Percentiles rank a stretch among this genome's conserved stretches.
Conservation (phyloP, 331 rosid species). For the Saraca asoca region DNA sequence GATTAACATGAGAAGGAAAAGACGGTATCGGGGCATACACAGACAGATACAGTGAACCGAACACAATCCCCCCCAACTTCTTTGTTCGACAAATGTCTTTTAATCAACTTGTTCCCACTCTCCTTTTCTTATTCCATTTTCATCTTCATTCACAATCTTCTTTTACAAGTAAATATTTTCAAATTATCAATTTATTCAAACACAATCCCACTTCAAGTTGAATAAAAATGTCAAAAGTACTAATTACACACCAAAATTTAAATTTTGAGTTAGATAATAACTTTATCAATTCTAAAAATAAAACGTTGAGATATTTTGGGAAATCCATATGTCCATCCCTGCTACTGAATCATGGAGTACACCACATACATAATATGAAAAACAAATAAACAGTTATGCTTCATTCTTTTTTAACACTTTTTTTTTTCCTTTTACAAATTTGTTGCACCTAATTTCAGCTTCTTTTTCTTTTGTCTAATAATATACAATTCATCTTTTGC, state of each 20-base stretch:
- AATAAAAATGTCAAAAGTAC: neutral
- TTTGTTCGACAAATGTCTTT: slow-evolving; percentile 46
- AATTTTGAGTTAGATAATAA: too few relatives aligned
- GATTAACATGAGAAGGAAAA: neutral
- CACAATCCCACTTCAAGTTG: too few relatives aligned
- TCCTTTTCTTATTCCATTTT: neutral
- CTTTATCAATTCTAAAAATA: neutral
- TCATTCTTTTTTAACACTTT: neutral
- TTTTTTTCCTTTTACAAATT: slow-evolving; percentile 21
- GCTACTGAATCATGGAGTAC: slow-evolving; percentile 29
- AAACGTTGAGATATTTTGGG: slow-evolving; percentile 32
- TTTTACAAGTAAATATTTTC: too few relatives aligned
- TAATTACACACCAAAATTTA: too few relatives aligned
- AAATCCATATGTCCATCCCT: slow-evolving; percentile 25
- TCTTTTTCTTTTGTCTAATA: slow-evolving; percentile 43
- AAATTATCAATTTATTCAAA: too few relatives aligned
- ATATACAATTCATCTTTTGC: slow-evolving; percentile 56
- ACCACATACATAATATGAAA: slow-evolving; percentile 25
- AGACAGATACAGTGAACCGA: slow-evolving; percentile 41
- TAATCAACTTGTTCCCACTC: slow-evolving; percentile 47
- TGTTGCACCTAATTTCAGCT: slow-evolving; percentile 51
- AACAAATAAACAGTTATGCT: slow-evolving; percentile 37
- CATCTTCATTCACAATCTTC: too few relatives aligned
- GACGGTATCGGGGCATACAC: neutral
- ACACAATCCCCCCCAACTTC: slow-evolving; percentile 38